Base-by-base conservation (phyloP, 768 basidiomycete species). In the Tylopilus sp. region DNA sequence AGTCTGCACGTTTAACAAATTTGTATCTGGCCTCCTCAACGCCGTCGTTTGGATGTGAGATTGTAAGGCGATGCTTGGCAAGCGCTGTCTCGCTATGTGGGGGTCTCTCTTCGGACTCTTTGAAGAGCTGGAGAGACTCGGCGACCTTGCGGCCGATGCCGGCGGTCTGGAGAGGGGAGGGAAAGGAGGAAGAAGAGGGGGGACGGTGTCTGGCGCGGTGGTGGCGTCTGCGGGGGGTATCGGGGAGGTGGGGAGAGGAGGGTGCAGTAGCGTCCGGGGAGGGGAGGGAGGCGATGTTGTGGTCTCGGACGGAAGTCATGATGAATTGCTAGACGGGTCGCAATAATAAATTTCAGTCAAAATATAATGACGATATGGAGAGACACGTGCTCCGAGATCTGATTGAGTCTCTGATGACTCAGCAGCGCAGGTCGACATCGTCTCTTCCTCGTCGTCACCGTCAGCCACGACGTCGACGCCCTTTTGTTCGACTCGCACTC, bases 91-190 rank as follows among this genome's bases (percentile, higher is more conserved):
- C 61, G 3, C 68, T 52, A 15, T 61, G 52, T 17, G 60, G 50
- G 17, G 69, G 64, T 25, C 69, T 61, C 41, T 73, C 67, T 49
- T 75, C 75, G 20, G 87, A 84, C 70, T 89, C 86, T 60, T 86
- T 90, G 76, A 92, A 92, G 11, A 92, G 76, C 58, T 90, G 84
- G 11, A 92, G 75, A 6, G 85, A 83, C 11, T 85, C 88, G 2
- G 90, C 90, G 28, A 92, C 89, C 66, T 92, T 92, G 58, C 90
- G 82, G 26, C 88, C 85, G 43, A 84, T 86, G 18, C 82, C 83
- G 2, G 63, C 35, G 6, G 53, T 57, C n/a, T 51, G 42, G n/a
- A n/a, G n/a, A 21, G 55, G 51, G 23, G 59, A 44, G 12, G 64
- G 63, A 7, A 62, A 70, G 1, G 67, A 56, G 17, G 64, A 55